Base-by-base conservation (phyloP, 1,284 basidiomycete genomes). In the Microbotryum lychnidis-dioicae region DNA sequence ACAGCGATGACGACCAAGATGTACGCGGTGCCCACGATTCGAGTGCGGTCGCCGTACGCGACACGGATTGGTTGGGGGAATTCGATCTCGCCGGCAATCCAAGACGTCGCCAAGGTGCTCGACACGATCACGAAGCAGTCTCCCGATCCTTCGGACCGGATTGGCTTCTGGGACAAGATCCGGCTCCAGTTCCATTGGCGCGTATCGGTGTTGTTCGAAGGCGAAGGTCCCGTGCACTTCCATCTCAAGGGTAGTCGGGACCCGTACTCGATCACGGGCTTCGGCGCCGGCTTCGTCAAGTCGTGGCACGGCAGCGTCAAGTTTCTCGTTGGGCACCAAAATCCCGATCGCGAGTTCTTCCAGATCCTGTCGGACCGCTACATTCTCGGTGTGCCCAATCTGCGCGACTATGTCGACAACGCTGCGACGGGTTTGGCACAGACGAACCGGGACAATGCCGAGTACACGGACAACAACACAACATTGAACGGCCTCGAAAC, bases 151-250 rank as follows among this genome's bases (percentile, higher is more conserved):
- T 94, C 91, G 6, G 87, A 89, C 16, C 81, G 84, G 27, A 75
- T 94, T 59, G 93, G 91, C 2, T 97, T 97, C 75, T 97, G 94
- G 94, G 93, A 97, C 74, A 97, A 84, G 84, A 77, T 96, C 69
- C 81, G 89, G 46, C 78, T 96, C 20, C 79, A 89, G 20, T 81
- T 94, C 65, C 93, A 97, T 72, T 93, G 92, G 85, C 84, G 80
- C 46, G 74, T 88, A n/a, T 80, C 80, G 57, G 77, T 89, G 44
- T 80, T 82, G 25, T 96, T 97, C 72, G 77, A 78, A 25, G 73
- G 73, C 47, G 71, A 73, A 27, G 82, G 84, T 21, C 86, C 89
- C 54, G 83, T 90, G 31, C 86, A 88, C 62, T 77, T 91, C 31
- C 85, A 88, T 73, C 80, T 94, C 74, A 96, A 94, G 81, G 91